Percentiles rank a stretch among this genome's conserved stretches.
These are phyloP conservation scores for Colletotrichum sp. DNA, from an alignment of 2,329 filamentous ascomycete genomes.

Conservation along the genomic window DNA sequence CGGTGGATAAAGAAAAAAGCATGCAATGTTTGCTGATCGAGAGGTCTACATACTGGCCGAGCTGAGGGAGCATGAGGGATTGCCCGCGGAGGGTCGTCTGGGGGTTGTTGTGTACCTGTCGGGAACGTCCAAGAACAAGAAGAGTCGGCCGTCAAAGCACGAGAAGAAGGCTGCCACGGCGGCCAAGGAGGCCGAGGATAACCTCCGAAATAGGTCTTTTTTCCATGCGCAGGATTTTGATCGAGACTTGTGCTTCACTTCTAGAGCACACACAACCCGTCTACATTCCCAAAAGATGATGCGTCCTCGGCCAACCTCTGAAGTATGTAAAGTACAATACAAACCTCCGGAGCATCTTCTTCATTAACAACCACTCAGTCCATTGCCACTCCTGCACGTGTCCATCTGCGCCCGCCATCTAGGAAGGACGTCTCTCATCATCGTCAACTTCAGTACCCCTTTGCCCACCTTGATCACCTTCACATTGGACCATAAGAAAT, in stretches of 20 bases:
- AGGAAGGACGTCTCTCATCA: neutral
- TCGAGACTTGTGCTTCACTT: too few species aligned
- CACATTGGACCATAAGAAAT: neutral
- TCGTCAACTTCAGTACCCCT: neutral
- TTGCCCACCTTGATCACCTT: neutral
- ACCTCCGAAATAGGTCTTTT: neutral
- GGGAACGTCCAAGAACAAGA: neutral
- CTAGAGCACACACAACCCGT: too few species aligned
- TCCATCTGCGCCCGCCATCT: neutral
- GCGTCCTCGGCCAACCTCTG: neutral
- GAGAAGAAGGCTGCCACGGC: neutral
- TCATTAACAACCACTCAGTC: neutral
- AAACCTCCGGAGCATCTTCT: neutral
- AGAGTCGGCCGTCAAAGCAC: neutral
- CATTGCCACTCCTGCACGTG: neutral
- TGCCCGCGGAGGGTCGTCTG: neutral
- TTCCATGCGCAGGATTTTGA: neutral
- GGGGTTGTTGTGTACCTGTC: neutral
- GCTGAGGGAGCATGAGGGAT: neutral
- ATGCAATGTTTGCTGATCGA: neutral
- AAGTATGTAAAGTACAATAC: neutral
- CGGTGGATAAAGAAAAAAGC: neutral
- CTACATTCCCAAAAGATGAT: too few species aligned
- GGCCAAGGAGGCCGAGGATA: neutral
- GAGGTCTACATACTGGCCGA: neutral